Percentiles rank a stretch among this genome's conserved stretches.
These are phyloP conservation scores for Populus tomentosa DNA, from an alignment of 441 rosid species.

Conservation along the genomic window DNA sequence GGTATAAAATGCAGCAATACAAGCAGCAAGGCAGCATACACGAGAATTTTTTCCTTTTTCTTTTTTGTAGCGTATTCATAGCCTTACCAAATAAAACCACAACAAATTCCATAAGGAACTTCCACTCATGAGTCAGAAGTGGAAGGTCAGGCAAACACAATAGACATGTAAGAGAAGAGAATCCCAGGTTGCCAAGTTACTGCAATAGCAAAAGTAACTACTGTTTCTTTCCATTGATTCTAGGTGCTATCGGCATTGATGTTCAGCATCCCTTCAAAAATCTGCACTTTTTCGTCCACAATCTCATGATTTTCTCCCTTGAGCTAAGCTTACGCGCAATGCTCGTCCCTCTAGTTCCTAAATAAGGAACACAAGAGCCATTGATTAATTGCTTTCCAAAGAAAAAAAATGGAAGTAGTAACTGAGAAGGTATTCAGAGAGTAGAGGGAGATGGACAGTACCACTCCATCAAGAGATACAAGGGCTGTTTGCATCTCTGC, in stretches of 20 bases:
- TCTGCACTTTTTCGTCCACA: background rate
- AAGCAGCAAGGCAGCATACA: background rate
- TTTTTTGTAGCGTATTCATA: background rate
- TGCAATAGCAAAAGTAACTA: background rate
- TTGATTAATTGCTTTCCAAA: background rate
- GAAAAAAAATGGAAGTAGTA: background rate
- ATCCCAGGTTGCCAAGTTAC: conserved; percentile 4
- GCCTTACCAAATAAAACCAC: background rate
- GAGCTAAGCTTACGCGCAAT: conserved; percentile 62
- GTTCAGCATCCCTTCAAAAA: conserved; percentile 5
- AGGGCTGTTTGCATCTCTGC: too few species aligned
- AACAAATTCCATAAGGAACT: background rate
- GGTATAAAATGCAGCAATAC: background rate
- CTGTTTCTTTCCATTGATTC: conserved; percentile 1
- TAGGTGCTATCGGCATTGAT: background rate
- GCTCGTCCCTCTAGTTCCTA: conserved; percentile 77
- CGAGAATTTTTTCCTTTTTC: background rate
- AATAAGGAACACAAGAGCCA: background rate
- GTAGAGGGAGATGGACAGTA: conserved; percentile 12
- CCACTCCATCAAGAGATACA: conserved; percentile 64
- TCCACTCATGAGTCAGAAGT: background rate
- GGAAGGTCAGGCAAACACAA: background rate
- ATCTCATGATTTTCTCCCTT: conserved; percentile 50
- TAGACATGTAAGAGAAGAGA: conserved; percentile 2
- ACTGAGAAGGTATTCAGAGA: background rate